Conservation (phyloP, 345 rosid genomes). For the Camelina sativa region DNA sequence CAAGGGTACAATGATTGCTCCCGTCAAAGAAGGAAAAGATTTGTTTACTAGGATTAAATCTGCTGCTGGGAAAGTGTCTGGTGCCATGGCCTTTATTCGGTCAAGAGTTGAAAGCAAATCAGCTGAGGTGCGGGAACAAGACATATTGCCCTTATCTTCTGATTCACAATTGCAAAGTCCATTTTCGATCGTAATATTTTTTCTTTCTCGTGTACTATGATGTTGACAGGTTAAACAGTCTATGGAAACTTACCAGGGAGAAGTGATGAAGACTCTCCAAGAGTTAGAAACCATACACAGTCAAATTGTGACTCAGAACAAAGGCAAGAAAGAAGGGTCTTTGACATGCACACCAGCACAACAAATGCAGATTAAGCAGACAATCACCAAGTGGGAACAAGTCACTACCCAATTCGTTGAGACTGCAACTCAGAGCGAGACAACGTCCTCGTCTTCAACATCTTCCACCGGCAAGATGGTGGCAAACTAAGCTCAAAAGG, state of each 20-base stretch:
- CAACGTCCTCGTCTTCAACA: slow-evolving; percentile 1
- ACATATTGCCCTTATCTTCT: neutral
- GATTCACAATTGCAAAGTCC: neutral
- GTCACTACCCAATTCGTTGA: slow-evolving; percentile 44
- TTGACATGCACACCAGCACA: slow-evolving; percentile 20
- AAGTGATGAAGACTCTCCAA: slow-evolving; percentile 31
- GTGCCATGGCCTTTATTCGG: slow-evolving; percentile 27
- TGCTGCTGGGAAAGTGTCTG: slow-evolving; percentile 21
- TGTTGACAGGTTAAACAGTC: neutral
- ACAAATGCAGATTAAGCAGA: slow-evolving; percentile 28
- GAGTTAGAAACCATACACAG: slow-evolving; percentile 32
- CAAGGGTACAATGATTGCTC: slow-evolving; percentile 28
- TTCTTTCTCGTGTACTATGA: neutral
- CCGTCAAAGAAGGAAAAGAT: neutral
- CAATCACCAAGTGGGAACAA: slow-evolving; percentile 42
- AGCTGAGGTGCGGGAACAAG: slow-evolving; percentile 19
- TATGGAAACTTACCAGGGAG: slow-evolving; percentile 23
- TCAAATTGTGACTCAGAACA: slow-evolving; percentile 21
- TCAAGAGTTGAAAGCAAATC: slow-evolving; percentile 37
- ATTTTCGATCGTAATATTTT: neutral
- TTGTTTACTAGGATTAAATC: slow-evolving; percentile 16
- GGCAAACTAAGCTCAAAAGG: neutral
- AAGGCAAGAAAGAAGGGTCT: slow-evolving; percentile 24
- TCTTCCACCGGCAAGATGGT: neutral
- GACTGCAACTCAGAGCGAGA: slow-evolving; percentile 23